These are phyloP conservation scores for Cutaneotrichosporon sp. DNA, from an alignment of 1,284 basidiomycete species.

Conservation along the genomic window DNA sequence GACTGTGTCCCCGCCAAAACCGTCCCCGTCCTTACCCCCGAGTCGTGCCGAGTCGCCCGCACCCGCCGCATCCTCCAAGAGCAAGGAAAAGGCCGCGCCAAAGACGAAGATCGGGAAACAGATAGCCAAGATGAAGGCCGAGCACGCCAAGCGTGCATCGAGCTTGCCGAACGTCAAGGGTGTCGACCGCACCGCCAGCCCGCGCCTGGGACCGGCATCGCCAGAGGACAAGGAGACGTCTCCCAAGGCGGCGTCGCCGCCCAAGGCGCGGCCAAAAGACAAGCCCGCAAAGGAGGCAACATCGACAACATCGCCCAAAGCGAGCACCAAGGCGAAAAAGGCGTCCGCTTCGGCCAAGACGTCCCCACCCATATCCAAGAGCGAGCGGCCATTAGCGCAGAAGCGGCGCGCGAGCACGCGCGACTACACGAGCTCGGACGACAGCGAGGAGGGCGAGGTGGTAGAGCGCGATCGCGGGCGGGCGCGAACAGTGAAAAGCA, in stretches of 20 bases:
- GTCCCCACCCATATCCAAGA: neutral
- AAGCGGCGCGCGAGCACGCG: constrained; percentile 5
- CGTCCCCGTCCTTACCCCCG: neutral
- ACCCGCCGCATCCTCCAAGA: neutral
- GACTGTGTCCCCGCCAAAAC: constrained; percentile 3
- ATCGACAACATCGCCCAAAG: neutral
- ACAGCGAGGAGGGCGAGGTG: constrained; percentile 11
- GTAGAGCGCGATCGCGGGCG: constrained; percentile 3
- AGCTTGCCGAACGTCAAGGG: constrained; percentile 22
- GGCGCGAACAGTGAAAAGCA: neutral
- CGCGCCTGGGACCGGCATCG: constrained; percentile 3
- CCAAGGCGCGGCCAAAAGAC: neutral
- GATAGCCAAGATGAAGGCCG: constrained; percentile 28
- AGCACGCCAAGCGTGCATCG: constrained; percentile 20
- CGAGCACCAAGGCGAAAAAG: neutral
- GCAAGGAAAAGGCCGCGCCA: constrained; percentile 9
- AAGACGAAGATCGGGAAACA: constrained; percentile 26
- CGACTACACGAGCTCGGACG: constrained; percentile 18
- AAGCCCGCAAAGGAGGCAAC: neutral
- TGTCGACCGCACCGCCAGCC: constrained; percentile 13
- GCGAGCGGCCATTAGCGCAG: neutral
- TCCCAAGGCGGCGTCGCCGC: neutral
- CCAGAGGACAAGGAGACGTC: constrained; percentile 1
- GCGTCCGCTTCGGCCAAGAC: neutral
- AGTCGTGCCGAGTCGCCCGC: constrained; percentile 12